Evolutionary conservation across 768 basidiomycete genomes (phyloP).

Genomic region (Suillus fuscotomentosus): DNA sequence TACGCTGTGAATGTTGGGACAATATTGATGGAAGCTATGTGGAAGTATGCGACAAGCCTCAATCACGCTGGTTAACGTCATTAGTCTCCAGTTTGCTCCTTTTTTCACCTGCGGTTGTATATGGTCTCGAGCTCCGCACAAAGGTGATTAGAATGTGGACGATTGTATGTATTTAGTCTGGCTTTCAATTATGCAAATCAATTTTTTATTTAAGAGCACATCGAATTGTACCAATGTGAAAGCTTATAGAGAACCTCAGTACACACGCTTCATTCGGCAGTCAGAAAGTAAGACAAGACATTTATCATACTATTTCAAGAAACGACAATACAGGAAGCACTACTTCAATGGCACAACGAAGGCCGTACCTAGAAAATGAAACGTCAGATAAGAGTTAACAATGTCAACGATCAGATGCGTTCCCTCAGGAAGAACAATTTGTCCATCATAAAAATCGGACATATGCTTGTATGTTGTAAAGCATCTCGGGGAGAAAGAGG

Average conservation of each 20-base stretch:
- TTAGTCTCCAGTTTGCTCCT: background rate
- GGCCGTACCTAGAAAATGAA: background rate
- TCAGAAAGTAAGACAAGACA: too few relatives aligned
- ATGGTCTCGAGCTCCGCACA: too few relatives aligned
- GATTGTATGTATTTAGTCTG: too few relatives aligned
- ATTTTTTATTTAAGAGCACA: background rate
- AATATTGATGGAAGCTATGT: background rate
- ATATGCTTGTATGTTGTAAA: slow-evolving; percentile 67
- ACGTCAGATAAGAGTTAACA: background rate
- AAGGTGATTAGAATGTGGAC: too few relatives aligned
- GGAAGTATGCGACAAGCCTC: background rate
- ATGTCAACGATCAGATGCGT: too few relatives aligned
- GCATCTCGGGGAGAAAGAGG: slow-evolving; percentile 43
- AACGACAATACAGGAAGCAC: background rate
- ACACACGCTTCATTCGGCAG: too few relatives aligned
- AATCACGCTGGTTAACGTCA: background rate
- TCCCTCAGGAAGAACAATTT: slow-evolving; percentile 48
- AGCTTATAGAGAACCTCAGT: too few relatives aligned
- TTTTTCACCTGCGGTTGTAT: background rate
- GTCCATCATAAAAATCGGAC: slow-evolving; percentile 67
- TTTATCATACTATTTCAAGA: too few relatives aligned
- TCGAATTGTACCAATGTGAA: background rate
- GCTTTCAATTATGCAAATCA: background rate
- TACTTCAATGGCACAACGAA: background rate
- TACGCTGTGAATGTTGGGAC: background rate